Evolutionary conservation across 164 flowering plant genomes (phyloP).

Genomic region (Nymphaea thermarum): DNA sequence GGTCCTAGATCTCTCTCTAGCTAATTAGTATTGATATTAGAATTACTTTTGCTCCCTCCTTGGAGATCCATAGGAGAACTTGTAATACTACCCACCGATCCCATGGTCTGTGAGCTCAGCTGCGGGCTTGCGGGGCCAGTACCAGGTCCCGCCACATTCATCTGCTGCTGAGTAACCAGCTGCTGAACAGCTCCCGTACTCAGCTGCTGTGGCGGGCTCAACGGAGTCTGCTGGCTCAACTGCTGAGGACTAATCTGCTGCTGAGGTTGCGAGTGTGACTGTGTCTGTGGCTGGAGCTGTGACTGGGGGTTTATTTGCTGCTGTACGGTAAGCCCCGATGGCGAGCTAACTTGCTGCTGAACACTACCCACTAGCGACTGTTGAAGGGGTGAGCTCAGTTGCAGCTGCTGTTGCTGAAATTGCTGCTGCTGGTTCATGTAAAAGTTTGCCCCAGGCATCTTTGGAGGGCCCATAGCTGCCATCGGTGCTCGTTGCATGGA

Average conservation of each 20-base stretch:
- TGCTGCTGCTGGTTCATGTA: conserved; percentile 56
- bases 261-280: conserved; percentile 37
- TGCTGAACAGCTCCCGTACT: conserved; percentile 47
- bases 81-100: conserved; percentile 80
- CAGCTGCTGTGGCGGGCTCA: conserved; percentile 58
- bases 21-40: conserved; percentile 19
- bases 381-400: conserved; percentile 50
- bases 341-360: conserved; percentile 16
- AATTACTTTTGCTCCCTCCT: conserved; percentile 64
- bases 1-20: no score
- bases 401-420: conserved; percentile 30
- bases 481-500: conserved; percentile 48
- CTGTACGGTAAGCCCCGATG: background rate
- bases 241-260: conserved; percentile 47
- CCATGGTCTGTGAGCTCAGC: conserved; percentile 86
- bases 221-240: conserved; percentile 45
- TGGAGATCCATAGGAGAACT: conserved; percentile 82
- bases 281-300: conserved; percentile 28
- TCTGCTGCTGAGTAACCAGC: conserved; percentile 23
- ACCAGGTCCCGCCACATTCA: conserved; percentile 53
- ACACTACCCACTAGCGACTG: conserved; percentile 39
- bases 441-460: conserved; percentile 46
- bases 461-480: conserved; percentile 81
- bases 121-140: conserved; percentile 87
- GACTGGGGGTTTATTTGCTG: conserved; percentile 13